These are phyloP conservation scores for Boletus rubropictus DNA, from an alignment of 768 basidiomycete genomes.

Conservation along the genomic window DNA sequence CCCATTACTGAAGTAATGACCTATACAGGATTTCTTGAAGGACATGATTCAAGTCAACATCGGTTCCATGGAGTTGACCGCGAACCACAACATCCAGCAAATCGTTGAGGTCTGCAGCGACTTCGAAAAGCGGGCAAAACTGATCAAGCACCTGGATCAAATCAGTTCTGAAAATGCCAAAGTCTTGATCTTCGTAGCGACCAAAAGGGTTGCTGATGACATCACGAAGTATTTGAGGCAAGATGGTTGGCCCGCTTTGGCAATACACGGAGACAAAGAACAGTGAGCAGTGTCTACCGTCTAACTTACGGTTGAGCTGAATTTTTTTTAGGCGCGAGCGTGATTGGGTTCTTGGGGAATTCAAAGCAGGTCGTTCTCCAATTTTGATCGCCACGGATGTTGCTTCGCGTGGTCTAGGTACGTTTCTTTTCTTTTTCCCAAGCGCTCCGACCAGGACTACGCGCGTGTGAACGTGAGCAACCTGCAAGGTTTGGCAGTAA, in stretches of 20 bases:
- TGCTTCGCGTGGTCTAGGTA: conserved; percentile 99
- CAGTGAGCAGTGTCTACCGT: conserved; percentile 52
- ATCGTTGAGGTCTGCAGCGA: conserved; percentile 95
- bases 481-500: conserved; percentile 24
- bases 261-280: conserved; percentile 99
- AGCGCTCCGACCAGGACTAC: conserved; percentile 30
- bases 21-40: conserved; percentile 77
- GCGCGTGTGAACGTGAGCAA: conserved; percentile 31
- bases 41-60: conserved; percentile 99
- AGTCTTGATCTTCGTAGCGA: conserved; percentile 97
- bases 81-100: conserved; percentile 97
- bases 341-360: conserved; percentile 98
- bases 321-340: conserved; percentile 71
- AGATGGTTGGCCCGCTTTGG: conserved; percentile 99
- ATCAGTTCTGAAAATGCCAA: conserved; percentile 97
- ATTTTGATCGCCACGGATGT: conserved; percentile 99
- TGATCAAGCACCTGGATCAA: conserved; percentile 95
- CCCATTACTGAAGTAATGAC: not conserved
- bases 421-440: conserved; percentile 45
- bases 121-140: conserved; percentile 92
- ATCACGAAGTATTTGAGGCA: conserved; percentile 96
- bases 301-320: not conserved
- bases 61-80: conserved; percentile 96
- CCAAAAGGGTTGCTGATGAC: conserved; percentile 96
- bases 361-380: conserved; percentile 95